Conservation (phyloP, 352 stramenopile genomes). For the Blastocystis sp. region DNA sequence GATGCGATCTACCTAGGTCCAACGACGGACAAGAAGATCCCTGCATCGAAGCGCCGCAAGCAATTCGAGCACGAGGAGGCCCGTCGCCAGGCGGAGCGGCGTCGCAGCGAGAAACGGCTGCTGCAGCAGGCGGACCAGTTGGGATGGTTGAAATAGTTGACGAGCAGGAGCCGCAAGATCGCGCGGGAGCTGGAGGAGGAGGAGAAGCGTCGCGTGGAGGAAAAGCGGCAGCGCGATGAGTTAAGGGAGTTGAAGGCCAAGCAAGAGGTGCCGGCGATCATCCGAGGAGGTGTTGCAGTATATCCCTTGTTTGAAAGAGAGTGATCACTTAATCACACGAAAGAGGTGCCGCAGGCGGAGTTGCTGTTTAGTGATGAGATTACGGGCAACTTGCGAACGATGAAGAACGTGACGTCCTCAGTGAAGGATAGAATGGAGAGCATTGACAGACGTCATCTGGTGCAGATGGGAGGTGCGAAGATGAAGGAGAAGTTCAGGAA, state of each 20-base stretch:
- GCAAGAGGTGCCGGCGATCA: neutral
- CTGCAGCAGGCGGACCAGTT: neutral
- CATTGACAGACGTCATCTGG: constrained; percentile 24
- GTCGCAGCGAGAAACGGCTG: neutral
- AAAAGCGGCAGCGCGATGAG: neutral
- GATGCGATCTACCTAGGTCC: neutral
- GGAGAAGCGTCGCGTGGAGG: neutral
- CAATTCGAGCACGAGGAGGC: neutral
- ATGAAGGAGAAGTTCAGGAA: neutral
- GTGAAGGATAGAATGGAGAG: neutral
- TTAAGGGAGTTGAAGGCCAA: constrained; percentile 4
- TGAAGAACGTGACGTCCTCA: neutral
- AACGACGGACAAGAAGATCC: neutral
- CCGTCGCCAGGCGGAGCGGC: neutral
- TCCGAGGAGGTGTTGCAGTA: constrained; percentile 4
- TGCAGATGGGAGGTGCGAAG: neutral
- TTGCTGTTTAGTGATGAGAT: constrained; percentile 17
- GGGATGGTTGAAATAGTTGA: neutral
- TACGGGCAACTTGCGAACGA: neutral
- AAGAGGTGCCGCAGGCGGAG: constrained; percentile 26
- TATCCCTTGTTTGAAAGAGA: constrained; percentile 6
- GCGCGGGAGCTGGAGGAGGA: neutral
- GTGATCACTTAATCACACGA: neutral
- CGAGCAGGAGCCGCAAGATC: neutral
- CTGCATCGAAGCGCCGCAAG: neutral